A percentile compares a stretch with the other conserved stretches of the same genome.
Evolutionary conservation across 2,329 filamentous ascomycete genomes (phyloP).

Genomic region (Trichoderma sp.): DNA sequence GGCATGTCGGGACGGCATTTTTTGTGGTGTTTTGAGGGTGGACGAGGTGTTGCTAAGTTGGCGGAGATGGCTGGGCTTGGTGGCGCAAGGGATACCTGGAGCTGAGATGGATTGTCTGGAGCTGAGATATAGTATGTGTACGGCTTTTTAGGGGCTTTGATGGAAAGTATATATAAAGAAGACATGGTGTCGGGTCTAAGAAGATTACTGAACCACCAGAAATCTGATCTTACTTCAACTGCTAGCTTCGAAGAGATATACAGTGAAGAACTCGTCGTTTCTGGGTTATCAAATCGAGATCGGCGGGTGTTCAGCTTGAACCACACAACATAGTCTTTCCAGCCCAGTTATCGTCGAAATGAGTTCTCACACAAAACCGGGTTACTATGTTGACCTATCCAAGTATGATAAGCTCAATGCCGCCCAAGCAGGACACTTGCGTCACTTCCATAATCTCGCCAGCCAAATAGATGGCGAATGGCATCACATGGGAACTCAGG

Average conservation of each 20-base stretch:
- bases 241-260: not conserved
- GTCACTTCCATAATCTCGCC: conserved; percentile 37
- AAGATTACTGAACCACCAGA: not conserved
- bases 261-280: not conserved
- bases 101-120: not conserved
- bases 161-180: not conserved
- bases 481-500: conserved; percentile 35
- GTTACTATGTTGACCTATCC: conserved; percentile 9
- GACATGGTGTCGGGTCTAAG: not conserved
- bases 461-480: conserved; percentile 31
- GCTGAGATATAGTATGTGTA: not conserved
- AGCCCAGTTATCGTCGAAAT: not conserved
- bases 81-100: not conserved
- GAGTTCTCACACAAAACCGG: not conserved
- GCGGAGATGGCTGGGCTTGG: not conserved
- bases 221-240: not conserved
- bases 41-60: not conserved
- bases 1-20: not conserved
- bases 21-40: not conserved
- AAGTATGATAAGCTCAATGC: conserved; percentile 22
- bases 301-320: not conserved
- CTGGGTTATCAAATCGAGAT: not conserved
- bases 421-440: conserved; percentile 36
- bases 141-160: not conserved
- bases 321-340: not conserved